These are phyloP conservation scores for Phytopythium litorale DNA, from an alignment of 352 stramenopile species.

Conservation along the genomic window DNA sequence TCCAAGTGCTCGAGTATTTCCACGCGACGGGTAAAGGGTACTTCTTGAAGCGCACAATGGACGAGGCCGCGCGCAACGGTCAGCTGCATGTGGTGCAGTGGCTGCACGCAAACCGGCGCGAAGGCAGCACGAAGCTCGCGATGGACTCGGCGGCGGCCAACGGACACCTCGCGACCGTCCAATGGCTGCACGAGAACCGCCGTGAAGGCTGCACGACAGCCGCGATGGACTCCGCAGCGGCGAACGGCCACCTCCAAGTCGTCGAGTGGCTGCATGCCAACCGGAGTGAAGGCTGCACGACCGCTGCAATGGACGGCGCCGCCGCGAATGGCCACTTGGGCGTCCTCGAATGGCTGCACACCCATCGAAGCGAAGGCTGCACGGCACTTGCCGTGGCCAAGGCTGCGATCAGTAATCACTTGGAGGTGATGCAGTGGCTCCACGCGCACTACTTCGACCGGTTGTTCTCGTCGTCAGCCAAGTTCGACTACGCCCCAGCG, in stretches of 20 bases:
- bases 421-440: conserved; percentile 20
- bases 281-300: conserved; percentile 13
- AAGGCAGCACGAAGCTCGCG: conserved; percentile 18
- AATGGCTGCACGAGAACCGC: conserved; percentile 17
- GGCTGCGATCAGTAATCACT: conserved; percentile 1
- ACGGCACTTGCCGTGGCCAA: conserved; percentile 15
- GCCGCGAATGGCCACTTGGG: conserved; percentile 17
- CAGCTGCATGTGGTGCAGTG: conserved; percentile 5
- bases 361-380: conserved; percentile 16
- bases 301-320: conserved; percentile 18
- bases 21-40: conserved; percentile 2
- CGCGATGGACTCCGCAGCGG: conserved; percentile 17
- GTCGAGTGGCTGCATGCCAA: conserved; percentile 15
- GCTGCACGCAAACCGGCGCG: conserved; percentile 19
- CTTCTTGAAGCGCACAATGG: conserved; percentile 9
- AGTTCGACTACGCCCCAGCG: conserved; percentile 6
- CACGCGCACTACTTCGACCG: not conserved
- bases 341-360: conserved; percentile 19
- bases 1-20: conserved; percentile 15
- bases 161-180: conserved; percentile 16
- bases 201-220: conserved; percentile 13
- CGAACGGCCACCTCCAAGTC: conserved; percentile 15
- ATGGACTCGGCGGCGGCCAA: conserved; percentile 15
- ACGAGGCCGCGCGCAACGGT: conserved; percentile 9
- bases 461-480: not conserved